Evolutionary conservation across 2,329 filamentous ascomycete genomes (phyloP).

Genomic region (Colletotrichum viniferum): DNA sequence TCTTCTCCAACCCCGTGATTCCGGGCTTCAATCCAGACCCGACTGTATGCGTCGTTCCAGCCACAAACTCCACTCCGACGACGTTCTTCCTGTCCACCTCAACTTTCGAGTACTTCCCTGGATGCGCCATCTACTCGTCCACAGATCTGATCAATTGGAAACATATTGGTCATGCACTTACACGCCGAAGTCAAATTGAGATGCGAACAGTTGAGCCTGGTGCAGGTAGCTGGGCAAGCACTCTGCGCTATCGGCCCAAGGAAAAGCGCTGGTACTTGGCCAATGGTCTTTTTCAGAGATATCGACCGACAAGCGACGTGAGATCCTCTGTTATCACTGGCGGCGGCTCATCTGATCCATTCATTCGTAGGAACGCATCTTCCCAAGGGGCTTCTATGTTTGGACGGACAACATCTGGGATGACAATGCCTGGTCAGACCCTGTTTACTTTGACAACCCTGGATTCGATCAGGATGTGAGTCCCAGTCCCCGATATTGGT

Average conservation of each 20-base stretch:
- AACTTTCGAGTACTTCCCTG: constrained; percentile 67
- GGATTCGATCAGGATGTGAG: constrained; percentile 58
- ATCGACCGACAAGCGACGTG: constrained; percentile 37
- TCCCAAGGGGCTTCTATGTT: constrained; percentile 59
- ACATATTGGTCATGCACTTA: constrained; percentile 57
- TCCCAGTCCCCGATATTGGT: neutral
- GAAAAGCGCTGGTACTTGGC: constrained; percentile 50
- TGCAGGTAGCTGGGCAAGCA: constrained; percentile 53
- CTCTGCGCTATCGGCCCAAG: constrained; percentile 44
- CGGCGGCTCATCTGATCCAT: neutral
- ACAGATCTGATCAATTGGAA: constrained; percentile 56
- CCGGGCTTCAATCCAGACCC: constrained; percentile 68
- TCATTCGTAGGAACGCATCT: constrained; percentile 47
- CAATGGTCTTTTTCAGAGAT: constrained; percentile 48
- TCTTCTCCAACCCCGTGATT: constrained; percentile 58
- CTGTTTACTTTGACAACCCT: constrained; percentile 57
- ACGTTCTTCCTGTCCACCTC: constrained; percentile 64
- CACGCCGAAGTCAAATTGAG: constrained; percentile 53
- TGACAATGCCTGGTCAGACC: constrained; percentile 54
- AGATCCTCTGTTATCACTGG: neutral
- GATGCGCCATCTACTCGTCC: constrained; percentile 64
- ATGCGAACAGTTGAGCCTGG: constrained; percentile 56
- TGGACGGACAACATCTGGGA: constrained; percentile 58
- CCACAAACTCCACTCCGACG: constrained; percentile 29
- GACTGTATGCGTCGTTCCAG: constrained; percentile 45